Base-by-base conservation (phyloP, 805 yeast species). In the Saccharomycopsis amapae region DNA sequence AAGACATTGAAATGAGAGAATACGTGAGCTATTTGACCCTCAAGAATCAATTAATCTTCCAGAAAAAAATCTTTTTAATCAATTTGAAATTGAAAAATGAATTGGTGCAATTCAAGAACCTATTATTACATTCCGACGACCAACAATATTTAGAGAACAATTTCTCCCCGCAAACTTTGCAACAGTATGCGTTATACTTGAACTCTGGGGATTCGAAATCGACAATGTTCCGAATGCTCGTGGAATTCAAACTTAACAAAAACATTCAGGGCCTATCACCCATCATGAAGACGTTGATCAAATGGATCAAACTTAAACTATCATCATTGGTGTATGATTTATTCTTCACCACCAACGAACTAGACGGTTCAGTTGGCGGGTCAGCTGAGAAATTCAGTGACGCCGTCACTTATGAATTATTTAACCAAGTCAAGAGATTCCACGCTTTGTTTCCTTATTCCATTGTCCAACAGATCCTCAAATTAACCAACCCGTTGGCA, bases 401-500 rank as follows among this genome's bases (percentile, higher is more conserved):
- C 10, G 25, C 32, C 6, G 32, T 30, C 22, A 15, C 38, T 23
- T 76, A 79, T 49, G 96, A 86, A 55, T 67, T 85, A 55, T 79
- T 82, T 55, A 71, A 74, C 10, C 87, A 86, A 57, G 66, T 84
- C 26, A 77, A 78, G 52, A 75, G 81, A 47, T 64, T 93, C 33
- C 96, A 90, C 63, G 65, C 71, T 26, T 58, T 86, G 49, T 76
- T 90, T 65, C 98, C 97, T 0, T 93, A 90, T 61, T 65, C 73
- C 1, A 59, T 90, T 30, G 76, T 89, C 61, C 79, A 80, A 36
- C 85, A 85, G 18, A 82, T 90, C 19, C 62, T 93, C 57, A 74
- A 79, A 57, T 78, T 82, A 49, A 86, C 97, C 0, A 90, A 90
- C 58, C 97, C 98, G 2, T 77, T 88, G 64, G 76, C 81, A 35